Percentiles rank a stretch among this genome's conserved stretches.
phyloP scores from a whole-genome alignment of 73 alveolate species.

The Paramecium caudatum region DNA sequence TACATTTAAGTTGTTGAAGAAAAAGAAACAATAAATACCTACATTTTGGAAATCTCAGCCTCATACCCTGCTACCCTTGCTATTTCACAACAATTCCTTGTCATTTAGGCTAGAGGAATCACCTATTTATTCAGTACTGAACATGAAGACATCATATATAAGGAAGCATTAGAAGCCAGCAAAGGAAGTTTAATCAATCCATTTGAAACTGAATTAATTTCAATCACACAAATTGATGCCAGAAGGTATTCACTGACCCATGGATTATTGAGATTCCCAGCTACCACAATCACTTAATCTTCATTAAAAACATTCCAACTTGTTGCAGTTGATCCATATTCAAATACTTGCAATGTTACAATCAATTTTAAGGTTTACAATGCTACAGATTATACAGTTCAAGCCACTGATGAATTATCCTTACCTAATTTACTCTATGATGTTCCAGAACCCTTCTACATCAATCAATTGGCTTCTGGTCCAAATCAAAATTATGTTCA shows the following conservation, averaged over 20 bases:
- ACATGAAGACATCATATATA: constrained; percentile 38
- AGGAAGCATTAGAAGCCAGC: constrained; percentile 23
- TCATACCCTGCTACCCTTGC: constrained; percentile 16
- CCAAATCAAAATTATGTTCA: constrained; percentile 18
- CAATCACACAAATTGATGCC: constrained; percentile 27
- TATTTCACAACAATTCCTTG: not conserved
- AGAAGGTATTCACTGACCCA: constrained; percentile 53
- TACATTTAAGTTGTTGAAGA: not conserved
- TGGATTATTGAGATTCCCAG: constrained; percentile 35
- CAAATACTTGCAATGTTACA: not conserved
- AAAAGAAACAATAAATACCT: not conserved
- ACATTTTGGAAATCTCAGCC: not conserved
- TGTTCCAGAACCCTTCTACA: constrained; percentile 29
- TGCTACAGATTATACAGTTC: not conserved
- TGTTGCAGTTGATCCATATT: constrained; percentile 19
- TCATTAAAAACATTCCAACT: not conserved
- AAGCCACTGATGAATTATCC: not conserved
- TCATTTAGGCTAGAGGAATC: not conserved
- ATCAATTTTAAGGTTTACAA: not conserved
- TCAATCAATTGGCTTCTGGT: constrained; percentile 39
- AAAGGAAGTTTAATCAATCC: constrained; percentile 36
- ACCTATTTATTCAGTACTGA: constrained; percentile 66
- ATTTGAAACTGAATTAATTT: constrained; percentile 37
- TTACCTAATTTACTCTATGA: not conserved
- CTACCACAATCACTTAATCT: not conserved